phyloP scores from a whole-genome alignment of 495 filamentous ascomycete species.

The Aspergillus sparsus region DNA sequence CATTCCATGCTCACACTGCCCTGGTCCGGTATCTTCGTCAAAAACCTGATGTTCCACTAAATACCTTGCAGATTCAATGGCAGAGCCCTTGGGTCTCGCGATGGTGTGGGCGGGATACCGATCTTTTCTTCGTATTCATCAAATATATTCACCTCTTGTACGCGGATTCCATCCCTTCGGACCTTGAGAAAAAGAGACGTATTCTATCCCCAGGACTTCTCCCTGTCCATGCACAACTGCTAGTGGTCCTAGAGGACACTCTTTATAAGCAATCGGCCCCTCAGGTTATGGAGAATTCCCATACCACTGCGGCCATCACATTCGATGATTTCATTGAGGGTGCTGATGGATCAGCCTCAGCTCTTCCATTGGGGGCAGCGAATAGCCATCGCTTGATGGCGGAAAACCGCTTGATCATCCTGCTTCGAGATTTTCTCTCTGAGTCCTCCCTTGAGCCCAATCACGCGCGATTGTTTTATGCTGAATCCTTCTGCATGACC shows the following conservation, averaged over 20 bases:
- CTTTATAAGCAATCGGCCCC: slow-evolving; percentile 68
- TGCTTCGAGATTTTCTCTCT: slow-evolving; percentile 82
- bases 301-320: slow-evolving; percentile 62
- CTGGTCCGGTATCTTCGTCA: slow-evolving; percentile 66
- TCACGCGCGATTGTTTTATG: slow-evolving; percentile 67
- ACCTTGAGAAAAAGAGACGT: slow-evolving; percentile 62
- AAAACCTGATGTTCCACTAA: slow-evolving; percentile 66
- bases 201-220: slow-evolving; percentile 75
- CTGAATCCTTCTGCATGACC: slow-evolving; percentile 71
- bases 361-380: slow-evolving; percentile 62
- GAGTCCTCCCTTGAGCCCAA: slow-evolving; percentile 60
- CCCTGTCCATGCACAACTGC: slow-evolving; percentile 81
- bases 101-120: slow-evolving; percentile 89
- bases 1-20: slow-evolving; percentile 66
- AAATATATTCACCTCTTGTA: slow-evolving; percentile 87
- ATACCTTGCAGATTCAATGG: slow-evolving; percentile 75
- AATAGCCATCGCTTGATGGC: slow-evolving; percentile 83
- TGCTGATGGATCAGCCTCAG: slow-evolving; percentile 68
- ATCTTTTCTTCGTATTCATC: slow-evolving; percentile 90
- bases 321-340: slow-evolving; percentile 74
- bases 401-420: slow-evolving; percentile 85
- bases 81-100: slow-evolving; percentile 80
- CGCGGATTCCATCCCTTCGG: slow-evolving; percentile 73
- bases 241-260: slow-evolving; percentile 79
- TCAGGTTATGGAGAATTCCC: slow-evolving; percentile 51